Evolutionary conservation across 192 early-diverging fungal species (phyloP).

Genomic region (Lobulomyces angularis): DNA sequence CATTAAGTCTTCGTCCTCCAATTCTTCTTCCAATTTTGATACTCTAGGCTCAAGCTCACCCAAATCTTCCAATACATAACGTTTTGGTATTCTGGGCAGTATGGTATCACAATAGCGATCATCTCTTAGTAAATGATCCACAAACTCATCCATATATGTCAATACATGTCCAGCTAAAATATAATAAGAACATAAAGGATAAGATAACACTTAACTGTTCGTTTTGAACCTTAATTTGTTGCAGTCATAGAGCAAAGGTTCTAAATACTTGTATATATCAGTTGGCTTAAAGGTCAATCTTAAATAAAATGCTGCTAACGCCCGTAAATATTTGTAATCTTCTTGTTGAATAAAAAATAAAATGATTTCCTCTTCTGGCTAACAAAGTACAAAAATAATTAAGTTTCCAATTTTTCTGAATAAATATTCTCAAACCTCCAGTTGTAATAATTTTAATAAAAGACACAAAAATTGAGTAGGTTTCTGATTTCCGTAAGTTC

Average conservation of each 20-base stretch:
- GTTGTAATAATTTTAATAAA: constrained; percentile 74
- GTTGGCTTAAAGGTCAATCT: constrained; percentile 61
- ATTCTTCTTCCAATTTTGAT: constrained; percentile 58
- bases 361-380: constrained; percentile 80
- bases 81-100: constrained; percentile 69
- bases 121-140: constrained; percentile 68
- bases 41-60: constrained; percentile 70
- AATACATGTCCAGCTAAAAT: constrained; percentile 24
- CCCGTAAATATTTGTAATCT: constrained; percentile 83
- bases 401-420: too few species aligned
- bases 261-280: constrained; percentile 75
- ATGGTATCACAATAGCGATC: constrained; percentile 78
- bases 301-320: constrained; percentile 79
- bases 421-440: too few species aligned
- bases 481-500: constrained; percentile 69
- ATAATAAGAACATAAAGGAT: constrained; percentile 7
- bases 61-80: constrained; percentile 69
- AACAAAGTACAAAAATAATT: too few species aligned
- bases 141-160: constrained; percentile 80
- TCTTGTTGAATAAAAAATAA: constrained; percentile 67
- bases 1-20: constrained; percentile 27
- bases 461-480: constrained; percentile 89
- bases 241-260: constrained; percentile 74
- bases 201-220: constrained; percentile 12
- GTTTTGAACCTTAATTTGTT: constrained; percentile 50